phyloP scores from a whole-genome alignment of 2,329 filamentous ascomycete species.

The Fusarium staphyleae region DNA sequence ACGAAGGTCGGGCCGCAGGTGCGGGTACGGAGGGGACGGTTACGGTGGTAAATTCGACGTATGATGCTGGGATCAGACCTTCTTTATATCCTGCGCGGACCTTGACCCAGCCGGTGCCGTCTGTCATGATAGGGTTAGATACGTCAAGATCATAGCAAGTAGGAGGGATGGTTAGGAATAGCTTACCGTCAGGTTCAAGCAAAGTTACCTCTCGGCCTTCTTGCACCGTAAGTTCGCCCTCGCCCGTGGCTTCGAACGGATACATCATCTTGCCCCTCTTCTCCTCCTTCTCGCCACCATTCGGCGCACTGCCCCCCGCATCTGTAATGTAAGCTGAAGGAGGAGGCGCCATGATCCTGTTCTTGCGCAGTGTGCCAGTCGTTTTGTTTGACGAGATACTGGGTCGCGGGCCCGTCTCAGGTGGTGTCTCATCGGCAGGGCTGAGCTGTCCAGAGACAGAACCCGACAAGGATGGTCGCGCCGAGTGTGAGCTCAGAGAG shows the following conservation, averaged over 20 bases:
- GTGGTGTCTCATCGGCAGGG: slow-evolving; percentile 57
- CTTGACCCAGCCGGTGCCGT: slow-evolving; percentile 91
- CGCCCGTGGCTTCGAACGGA: slow-evolving; percentile 78
- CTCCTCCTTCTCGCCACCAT: slow-evolving; percentile 51
- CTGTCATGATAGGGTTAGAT: slow-evolving; percentile 55
- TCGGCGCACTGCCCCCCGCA: slow-evolving; percentile 57
- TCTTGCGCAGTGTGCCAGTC: slow-evolving; percentile 57
- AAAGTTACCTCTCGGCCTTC: slow-evolving; percentile 82
- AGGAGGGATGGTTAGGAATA: neutral
- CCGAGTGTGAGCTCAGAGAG: slow-evolving; percentile 84
- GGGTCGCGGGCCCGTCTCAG: slow-evolving; percentile 35
- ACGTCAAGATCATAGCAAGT: neutral
- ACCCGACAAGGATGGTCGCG: slow-evolving; percentile 76
- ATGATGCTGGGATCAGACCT: slow-evolving; percentile 86
- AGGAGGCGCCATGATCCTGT: slow-evolving; percentile 85
- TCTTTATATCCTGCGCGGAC: slow-evolving; percentile 77
- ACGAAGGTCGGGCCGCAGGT: slow-evolving; percentile 68
- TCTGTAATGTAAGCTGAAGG: slow-evolving; percentile 80
- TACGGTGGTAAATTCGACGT: slow-evolving; percentile 72
- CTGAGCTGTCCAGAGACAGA: slow-evolving; percentile 57
- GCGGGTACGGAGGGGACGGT: slow-evolving; percentile 51
- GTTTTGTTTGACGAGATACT: slow-evolving; percentile 42
- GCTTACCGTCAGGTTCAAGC: slow-evolving; percentile 85
- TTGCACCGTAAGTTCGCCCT: slow-evolving; percentile 80
- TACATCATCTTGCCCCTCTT: slow-evolving; percentile 90